Percentiles rank a stretch among this genome's conserved stretches.
phyloP scores from a whole-genome alignment of 345 rosid genomes.

The Cardiospermum halicacabum region DNA sequence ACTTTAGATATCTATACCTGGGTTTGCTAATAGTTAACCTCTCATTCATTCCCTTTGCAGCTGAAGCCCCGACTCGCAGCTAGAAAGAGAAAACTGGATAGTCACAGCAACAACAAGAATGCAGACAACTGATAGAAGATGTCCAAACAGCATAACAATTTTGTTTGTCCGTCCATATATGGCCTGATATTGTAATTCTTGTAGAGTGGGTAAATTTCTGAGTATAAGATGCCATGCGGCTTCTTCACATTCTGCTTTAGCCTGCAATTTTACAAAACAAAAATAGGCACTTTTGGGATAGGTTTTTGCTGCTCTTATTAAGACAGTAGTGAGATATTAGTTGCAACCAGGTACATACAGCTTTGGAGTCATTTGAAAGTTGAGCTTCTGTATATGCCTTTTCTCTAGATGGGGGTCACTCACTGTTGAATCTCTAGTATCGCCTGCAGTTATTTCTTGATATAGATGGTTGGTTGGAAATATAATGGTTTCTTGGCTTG shows the following conservation, averaged over 20 bases:
- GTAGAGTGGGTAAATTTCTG: background rate
- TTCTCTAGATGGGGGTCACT: too few relatives aligned
- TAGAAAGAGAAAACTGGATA: slow-evolving; percentile 31
- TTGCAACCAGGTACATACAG: background rate
- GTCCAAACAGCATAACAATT: background rate
- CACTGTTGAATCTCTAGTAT: background rate
- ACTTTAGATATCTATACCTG: background rate
- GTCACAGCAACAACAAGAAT: slow-evolving; percentile 2
- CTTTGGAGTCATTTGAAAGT: background rate
- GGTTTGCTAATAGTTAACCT: slow-evolving; percentile 11
- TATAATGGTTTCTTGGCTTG: too few relatives aligned
- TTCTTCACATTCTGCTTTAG: background rate
- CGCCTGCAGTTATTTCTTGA: background rate
- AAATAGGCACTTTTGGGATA: background rate
- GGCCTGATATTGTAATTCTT: background rate
- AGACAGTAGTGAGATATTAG: too few relatives aligned
- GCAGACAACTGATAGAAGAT: background rate
- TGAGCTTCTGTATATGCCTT: background rate
- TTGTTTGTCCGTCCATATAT: background rate
- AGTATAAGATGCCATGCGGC: background rate
- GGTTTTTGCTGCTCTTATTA: background rate
- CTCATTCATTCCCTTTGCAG: slow-evolving; percentile 31
- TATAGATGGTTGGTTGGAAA: too few relatives aligned
- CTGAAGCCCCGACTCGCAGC: slow-evolving; percentile 45
- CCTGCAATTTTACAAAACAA: background rate